Conservation (phyloP, 108 stramenopile species). For the Pseudonitzschia delicatissima region DNA sequence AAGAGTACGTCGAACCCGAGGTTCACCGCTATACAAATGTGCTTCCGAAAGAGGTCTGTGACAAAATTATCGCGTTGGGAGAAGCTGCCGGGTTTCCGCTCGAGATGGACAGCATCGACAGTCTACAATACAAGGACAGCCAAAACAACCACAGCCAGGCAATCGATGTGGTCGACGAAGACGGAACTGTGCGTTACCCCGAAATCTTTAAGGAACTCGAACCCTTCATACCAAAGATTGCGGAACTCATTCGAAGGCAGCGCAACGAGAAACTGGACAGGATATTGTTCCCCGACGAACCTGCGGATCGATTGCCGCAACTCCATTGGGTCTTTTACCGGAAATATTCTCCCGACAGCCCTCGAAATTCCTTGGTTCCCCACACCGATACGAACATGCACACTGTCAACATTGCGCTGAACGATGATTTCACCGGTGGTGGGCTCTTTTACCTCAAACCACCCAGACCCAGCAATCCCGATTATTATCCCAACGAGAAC, state of each 20-base stretch:
- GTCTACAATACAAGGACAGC: not conserved
- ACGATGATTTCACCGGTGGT: slow-evolving; percentile 35
- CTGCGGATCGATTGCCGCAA: not conserved
- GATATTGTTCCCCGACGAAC: not conserved
- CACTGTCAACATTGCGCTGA: slow-evolving; percentile 32
- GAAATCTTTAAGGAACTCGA: not conserved
- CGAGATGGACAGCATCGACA: not conserved
- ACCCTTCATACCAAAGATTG: not conserved
- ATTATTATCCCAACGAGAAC: not conserved
- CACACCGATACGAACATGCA: slow-evolving; percentile 37
- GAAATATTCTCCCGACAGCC: slow-evolving; percentile 21
- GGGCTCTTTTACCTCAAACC: slow-evolving; percentile 34
- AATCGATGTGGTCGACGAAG: not conserved
- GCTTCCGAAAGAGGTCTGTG: not conserved
- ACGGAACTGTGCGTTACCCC: not conserved
- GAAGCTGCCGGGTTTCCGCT: slow-evolving; percentile 1
- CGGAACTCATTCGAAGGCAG: not conserved
- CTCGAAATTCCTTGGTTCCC: slow-evolving; percentile 19
- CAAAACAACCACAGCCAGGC: not conserved
- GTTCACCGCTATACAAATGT: not conserved
- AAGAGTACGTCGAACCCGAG: slow-evolving; percentile 10
- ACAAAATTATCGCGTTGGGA: not conserved
- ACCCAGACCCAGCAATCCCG: not conserved
- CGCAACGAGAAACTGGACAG: not conserved
- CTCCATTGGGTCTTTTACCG: slow-evolving; percentile 38